A percentile compares a stretch with the other conserved stretches of the same genome.
These are phyloP conservation scores for Phytophthora citricola DNA, from an alignment of 352 stramenopile genomes.

Conservation along the genomic window DNA sequence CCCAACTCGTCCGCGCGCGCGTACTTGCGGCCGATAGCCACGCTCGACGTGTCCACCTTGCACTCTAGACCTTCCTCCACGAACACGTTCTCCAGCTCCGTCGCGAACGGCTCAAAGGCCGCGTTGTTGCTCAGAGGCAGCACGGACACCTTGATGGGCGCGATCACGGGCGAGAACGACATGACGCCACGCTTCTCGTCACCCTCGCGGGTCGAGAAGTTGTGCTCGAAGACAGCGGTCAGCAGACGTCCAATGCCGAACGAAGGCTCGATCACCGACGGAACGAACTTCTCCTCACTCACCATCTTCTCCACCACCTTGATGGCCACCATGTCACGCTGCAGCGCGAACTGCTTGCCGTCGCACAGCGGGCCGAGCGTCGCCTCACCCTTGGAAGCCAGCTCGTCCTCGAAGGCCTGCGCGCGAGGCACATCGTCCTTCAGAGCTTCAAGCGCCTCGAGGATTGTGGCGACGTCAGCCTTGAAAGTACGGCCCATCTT, in stretches of 20 bases:
- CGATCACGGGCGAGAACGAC: conserved; percentile 96
- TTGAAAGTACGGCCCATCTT: conserved; percentile 98
- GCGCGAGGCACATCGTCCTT: conserved; percentile 91
- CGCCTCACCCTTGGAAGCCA: conserved; percentile 91
- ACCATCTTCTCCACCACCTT: conserved; percentile 96
- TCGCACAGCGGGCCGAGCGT: conserved; percentile 89
- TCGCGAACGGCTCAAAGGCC: conserved; percentile 84
- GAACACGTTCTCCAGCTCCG: conserved; percentile 80
- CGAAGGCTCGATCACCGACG: conserved; percentile 99
- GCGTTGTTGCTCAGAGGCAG: conserved; percentile 92
- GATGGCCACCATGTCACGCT: conserved; percentile 95
- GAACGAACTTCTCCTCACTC: conserved; percentile 98
- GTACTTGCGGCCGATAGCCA: conserved; percentile 97
- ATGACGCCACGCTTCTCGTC: conserved; percentile 99
- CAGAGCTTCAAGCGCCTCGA: conserved; percentile 79
- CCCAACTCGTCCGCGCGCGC: conserved; percentile 97
- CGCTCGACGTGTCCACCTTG: conserved; percentile 96
- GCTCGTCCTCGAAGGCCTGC: conserved; percentile 90
- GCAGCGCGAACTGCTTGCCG: conserved; percentile 92
- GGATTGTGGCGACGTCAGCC: conserved; percentile 85
- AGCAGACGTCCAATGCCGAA: conserved; percentile 99
- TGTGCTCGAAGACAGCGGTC: conserved; percentile 99
- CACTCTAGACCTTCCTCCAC: conserved; percentile 76
- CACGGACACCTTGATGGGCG: conserved; percentile 98
- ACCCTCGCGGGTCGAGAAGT: conserved; percentile 95